Evolutionary conservation across 2,329 filamentous ascomycete genomes (phyloP), one percentile per base, ranked within the genome.

Genomic region (Curvularia verruculosa): DNA sequence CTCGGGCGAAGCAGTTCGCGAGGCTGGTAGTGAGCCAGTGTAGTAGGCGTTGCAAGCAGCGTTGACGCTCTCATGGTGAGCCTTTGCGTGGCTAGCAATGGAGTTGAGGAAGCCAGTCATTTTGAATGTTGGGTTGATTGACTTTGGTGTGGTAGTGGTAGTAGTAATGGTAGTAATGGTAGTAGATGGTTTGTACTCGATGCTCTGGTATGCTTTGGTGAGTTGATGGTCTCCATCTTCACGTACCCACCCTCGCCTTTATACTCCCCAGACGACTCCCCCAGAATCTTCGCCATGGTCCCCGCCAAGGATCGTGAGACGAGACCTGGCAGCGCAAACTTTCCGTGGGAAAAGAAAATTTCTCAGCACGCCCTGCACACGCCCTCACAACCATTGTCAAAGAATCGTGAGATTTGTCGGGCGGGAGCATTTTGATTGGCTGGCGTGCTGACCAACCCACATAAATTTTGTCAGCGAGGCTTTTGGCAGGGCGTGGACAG

Each of bases 11-110:
- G 54, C 44, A 18, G 56, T 39, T 7, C 63, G 53, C 2, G 64
- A 59, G 23, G 47, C 46, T 29, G 58, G 21, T 26, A 49, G 19
- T 41, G 66, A 61, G 31, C 29, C 24, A 43, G 59, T 58, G 59
- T 73, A 71, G 61, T 65, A 67, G 51, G 61, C 51, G 51, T 52
- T 56, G 63, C 63, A 72, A 34, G 69, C 68, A 7, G 64, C 67
- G 59, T 71, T 72, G 39, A 73, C 55, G 57, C 60, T 60, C 44
- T 70, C 64, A 63, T 71, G 71, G 63, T 74, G 70, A n/a, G 65
- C 66, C 49, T 70, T 72, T 56, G 68, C 68, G 55, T 61, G 68
- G 49, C 66, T 54, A 18, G 61, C 65, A 41, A 70, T 54, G 41
- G 64, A 64, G 53, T 64, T 64, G 59, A 69, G 58, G 61, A 67